Evolutionary conservation across 225 moss, liverwort and hornwort genomes (phyloP), one percentile per base, ranked within the genome.

Genomic region (Climacium dendroides): DNA sequence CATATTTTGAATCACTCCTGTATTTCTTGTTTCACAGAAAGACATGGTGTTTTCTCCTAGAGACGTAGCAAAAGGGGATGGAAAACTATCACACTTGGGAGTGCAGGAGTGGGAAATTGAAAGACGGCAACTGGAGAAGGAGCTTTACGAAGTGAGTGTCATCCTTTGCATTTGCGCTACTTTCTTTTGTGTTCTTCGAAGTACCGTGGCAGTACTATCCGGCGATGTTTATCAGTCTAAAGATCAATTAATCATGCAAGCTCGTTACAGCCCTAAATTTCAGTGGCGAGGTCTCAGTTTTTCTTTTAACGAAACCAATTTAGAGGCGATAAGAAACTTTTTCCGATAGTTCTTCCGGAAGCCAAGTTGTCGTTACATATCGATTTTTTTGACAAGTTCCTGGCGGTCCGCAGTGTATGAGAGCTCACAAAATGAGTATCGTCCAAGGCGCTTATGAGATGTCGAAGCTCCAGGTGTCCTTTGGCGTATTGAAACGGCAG

Each of bases 401-500:
- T 87, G 71, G 70, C 29, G 39, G 45, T 13, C 81, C 61, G 79
- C 90, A 93, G 93, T 89, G 90, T 85, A 63, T 82, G 34, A 88
- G 87, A 86, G 90, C 89, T 58, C 93, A 93, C 82, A 93, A 92
- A 80, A 89, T 90, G 88, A 93, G 90, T 79, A 76, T 88, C 34
- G 88, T 87, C 19, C 86, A 84, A 73, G 88, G 63, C 79, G 88
- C 92, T 35, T 93, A 93, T 79, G 90, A 90, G 86, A 73, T 92
- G 90, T 90, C 93, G 78, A 93, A 93, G 93, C 90, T 93, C 22
- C 89, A 92, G 73, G 92, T 93, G 81, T 81, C 90, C 50, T 90
- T 90, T 37, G 90, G 92, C 43, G 24, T 67, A 57, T 69, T 86
- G 16, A 93, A 92, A 84, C 88, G 90, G 29, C 92, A 93, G n/a